Evolutionary conservation across 805 yeast species (phyloP).

Genomic region (Cyberlindnera samutprakarnensis): DNA sequence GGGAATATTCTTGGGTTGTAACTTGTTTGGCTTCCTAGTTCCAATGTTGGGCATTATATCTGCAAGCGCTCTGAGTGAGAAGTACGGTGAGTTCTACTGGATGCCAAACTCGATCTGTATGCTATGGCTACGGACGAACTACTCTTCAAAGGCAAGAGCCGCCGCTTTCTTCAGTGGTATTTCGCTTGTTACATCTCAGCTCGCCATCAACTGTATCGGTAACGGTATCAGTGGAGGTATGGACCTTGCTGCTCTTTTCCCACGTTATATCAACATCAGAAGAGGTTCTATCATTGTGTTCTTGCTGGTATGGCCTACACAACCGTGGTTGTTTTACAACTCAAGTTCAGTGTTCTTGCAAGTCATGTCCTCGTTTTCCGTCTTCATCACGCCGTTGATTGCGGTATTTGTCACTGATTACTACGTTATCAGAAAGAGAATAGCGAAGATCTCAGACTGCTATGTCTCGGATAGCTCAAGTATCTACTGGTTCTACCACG

Average conservation of each 20-base stretch:
- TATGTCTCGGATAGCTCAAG: slow-evolving; percentile 23
- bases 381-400: slow-evolving; percentile 28
- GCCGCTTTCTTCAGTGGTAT: slow-evolving; percentile 32
- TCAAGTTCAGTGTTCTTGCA: slow-evolving; percentile 24
- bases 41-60: slow-evolving; percentile 31
- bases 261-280: slow-evolving; percentile 23
- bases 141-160: slow-evolving; percentile 28
- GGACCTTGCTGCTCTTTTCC: slow-evolving; percentile 19
- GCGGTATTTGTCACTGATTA: slow-evolving; percentile 32
- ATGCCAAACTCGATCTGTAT: slow-evolving; percentile 28
- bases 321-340: slow-evolving; percentile 31
- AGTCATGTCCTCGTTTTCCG: slow-evolving; percentile 29
- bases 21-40: slow-evolving; percentile 27
- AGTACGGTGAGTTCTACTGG: slow-evolving; percentile 30
- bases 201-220: slow-evolving; percentile 24
- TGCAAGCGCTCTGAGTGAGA: slow-evolving; percentile 26
- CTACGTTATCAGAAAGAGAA: slow-evolving; percentile 27
- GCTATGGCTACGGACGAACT: slow-evolving; percentile 30
- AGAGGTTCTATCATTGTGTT: slow-evolving; percentile 27
- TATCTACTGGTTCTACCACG: slow-evolving; percentile 29
- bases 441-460: slow-evolving; percentile 27
- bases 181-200: slow-evolving; percentile 26
- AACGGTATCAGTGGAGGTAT: slow-evolving; percentile 25
- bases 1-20: slow-evolving; percentile 23
- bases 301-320: slow-evolving; percentile 25